Evolutionary conservation across 371 early-diverging fungal genomes (phyloP).

Genomic region (Mucor saturninus): DNA sequence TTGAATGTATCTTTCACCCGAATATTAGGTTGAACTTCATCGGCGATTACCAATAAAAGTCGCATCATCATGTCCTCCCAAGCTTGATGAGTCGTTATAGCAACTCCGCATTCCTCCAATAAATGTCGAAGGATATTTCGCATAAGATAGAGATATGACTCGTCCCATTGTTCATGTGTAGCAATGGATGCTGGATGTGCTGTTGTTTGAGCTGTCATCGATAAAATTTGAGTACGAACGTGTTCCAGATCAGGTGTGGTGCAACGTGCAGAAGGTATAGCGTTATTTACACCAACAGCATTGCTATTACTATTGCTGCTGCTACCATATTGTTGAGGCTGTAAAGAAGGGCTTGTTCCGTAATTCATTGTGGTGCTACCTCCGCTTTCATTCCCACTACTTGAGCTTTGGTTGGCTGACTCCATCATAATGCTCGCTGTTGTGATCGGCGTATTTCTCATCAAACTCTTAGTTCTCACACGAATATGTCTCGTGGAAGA

Average conservation of each 20-base stretch:
- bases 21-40: conserved; percentile 71
- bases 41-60: conserved; percentile 67
- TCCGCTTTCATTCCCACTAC: conserved; percentile 13
- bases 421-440: conserved; percentile 16
- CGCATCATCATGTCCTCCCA: conserved; percentile 81
- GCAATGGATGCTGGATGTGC: conserved; percentile 6
- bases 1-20: conserved; percentile 82
- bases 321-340: conserved; percentile 13
- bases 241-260: conserved; percentile 21
- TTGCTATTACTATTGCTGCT: background rate
- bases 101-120: conserved; percentile 11
- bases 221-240: conserved; percentile 7
- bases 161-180: conserved; percentile 26
- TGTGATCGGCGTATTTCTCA: conserved; percentile 45
- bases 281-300: background rate
- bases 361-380: conserved; percentile 3
- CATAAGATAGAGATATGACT: conserved; percentile 20
- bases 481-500: conserved; percentile 26
- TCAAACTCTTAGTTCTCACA: conserved; percentile 42
- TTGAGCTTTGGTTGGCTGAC: conserved; percentile 4
- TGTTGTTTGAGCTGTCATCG: background rate
- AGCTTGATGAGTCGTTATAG: conserved; percentile 41
- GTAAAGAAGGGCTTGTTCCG: conserved; percentile 7
- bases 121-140: conserved; percentile 22
- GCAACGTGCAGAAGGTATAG: background rate